Base-by-base conservation (phyloP, 2,329 filamentous ascomycete genomes). In the Hypoxylon sp. region DNA sequence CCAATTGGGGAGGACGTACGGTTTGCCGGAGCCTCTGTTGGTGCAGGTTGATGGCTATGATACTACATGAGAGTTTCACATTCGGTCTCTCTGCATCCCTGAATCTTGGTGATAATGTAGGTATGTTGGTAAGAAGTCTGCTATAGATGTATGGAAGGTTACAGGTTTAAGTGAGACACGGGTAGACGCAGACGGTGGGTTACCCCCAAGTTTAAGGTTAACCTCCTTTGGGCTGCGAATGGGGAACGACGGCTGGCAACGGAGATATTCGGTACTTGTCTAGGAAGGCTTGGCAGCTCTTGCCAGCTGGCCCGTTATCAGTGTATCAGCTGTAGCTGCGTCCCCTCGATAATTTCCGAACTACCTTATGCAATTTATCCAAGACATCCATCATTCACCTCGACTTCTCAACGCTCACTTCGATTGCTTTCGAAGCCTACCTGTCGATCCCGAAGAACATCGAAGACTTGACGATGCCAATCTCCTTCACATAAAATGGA, bases 1-100 rank as follows among this genome's bases (percentile, higher is more conserved):
- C 11, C 22, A 44, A 40, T 51, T 11, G 7, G 8, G 40, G 3
- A 44, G 4, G 46, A 44, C 42, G 44, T 33, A 42, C n/a, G 33
- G 61, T 33, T 27, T 44, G 33, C 50, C 25, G 22, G 27, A 40
- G 8, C 22, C 3, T 6, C 5, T 22, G 51, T 55, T 49, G 37
- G 50, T 48, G 50, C 50, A 55, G 33, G 50, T 61, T 44, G 37
- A 11, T 35, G 35, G 25, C 4, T 35, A 49, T 59, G 49, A 60
- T 44, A 54, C 35, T 44, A 35, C 54, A 48, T 25, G 25, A 33
- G 40, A 33, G 48, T 61, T 61, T 61, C 58, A 61, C 57, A 40
- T 60, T 17, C 25, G 31, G 33, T 27, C 22, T 31, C 13, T 7
- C 22, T 20, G 30, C 22, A 6, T 13, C 37, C 22, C 14, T 22